Percentiles rank a stretch among this genome's conserved stretches.
Evolutionary conservation across 164 flowering plant species (phyloP).

Genomic region (Tetracentron sinense): DNA sequence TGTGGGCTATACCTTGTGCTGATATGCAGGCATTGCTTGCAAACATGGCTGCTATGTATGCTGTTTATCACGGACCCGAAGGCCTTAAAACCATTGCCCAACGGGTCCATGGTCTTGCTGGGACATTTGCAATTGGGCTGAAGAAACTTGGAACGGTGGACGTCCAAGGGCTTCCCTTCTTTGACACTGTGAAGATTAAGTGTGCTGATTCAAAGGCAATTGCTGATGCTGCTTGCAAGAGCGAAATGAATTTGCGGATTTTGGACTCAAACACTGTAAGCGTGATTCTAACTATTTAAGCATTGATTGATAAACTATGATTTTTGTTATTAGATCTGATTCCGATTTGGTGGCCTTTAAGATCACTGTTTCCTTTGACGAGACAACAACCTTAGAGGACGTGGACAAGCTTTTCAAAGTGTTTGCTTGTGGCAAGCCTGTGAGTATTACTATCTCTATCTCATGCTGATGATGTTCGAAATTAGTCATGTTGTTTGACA

Average conservation of each 20-base stretch:
- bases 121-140: constrained; percentile 69
- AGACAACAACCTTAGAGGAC: constrained; percentile 91
- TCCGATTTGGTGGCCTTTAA: constrained; percentile 36
- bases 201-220: constrained; percentile 68
- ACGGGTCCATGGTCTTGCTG: constrained; percentile 94
- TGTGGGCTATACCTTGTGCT: constrained; percentile 59
- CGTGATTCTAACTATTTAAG: not conserved
- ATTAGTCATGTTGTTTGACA: constrained; percentile 1
- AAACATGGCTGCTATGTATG: constrained; percentile 99
- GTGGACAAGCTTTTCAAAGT: constrained; percentile 82
- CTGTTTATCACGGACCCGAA: constrained; percentile 96
- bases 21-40: constrained; percentile 83
- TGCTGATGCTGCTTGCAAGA: constrained; percentile 75
- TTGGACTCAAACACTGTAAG: constrained; percentile 78
- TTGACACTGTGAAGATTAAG: constrained; percentile 93
- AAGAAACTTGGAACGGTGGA: constrained; percentile 81
- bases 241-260: constrained; percentile 68
- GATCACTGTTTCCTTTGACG: constrained; percentile 92
- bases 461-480: constrained; percentile 1
- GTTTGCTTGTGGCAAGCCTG: constrained; percentile 75
- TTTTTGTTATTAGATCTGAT: constrained; percentile 8
- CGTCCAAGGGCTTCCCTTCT: constrained; percentile 80
- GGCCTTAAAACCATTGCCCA: constrained; percentile 85
- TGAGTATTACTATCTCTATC: constrained; percentile 35
- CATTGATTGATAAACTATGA: constrained; percentile 21